Conservation (phyloP, 1,139 yeast species). For the Scheffersomyces titani region DNA sequence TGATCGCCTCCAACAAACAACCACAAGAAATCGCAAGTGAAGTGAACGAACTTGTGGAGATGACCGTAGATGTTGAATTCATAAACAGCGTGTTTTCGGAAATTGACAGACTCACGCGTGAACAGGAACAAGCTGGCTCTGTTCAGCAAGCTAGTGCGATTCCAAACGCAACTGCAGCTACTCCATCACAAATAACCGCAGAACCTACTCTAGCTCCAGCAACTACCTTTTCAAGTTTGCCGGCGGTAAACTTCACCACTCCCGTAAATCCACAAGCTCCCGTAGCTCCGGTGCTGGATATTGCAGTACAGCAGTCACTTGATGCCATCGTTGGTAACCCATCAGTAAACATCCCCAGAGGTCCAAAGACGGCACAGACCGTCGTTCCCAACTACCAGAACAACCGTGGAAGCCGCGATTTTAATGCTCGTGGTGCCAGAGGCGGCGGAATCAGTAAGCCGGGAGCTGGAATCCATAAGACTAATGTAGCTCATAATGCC, state of each 20-base stretch:
- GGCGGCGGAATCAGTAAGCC: constrained; percentile 12
- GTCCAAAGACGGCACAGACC: constrained; percentile 12
- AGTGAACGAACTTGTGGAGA: constrained; percentile 64
- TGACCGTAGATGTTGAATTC: constrained; percentile 54
- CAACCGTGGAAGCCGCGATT: constrained; percentile 1
- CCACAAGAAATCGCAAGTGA: constrained; percentile 66
- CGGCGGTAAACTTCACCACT: constrained; percentile 2
- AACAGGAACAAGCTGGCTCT: constrained; percentile 6
- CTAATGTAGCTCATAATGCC: constrained; percentile 2
- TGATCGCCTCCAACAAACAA: constrained; percentile 71
- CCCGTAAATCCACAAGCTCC: constrained; percentile 3
- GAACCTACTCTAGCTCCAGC: constrained; percentile 3
- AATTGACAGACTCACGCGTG: constrained; percentile 38
- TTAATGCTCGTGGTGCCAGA: constrained; percentile 6
- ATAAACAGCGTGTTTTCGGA: constrained; percentile 58
- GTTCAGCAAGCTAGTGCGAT: constrained; percentile 7
- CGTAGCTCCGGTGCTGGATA: constrained; percentile 3
- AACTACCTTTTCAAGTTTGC: not conserved
- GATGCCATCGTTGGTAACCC: constrained; percentile 3
- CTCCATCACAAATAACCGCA: constrained; percentile 3
- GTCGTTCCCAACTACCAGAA: constrained; percentile 3
- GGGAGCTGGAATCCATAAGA: constrained; percentile 5
- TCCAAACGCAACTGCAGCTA: constrained; percentile 13
- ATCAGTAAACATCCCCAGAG: constrained; percentile 16
- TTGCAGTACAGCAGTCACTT: constrained; percentile 2